These are phyloP conservation scores for Suillus variegatus DNA, from an alignment of 768 basidiomycete species.

Conservation along the genomic window DNA sequence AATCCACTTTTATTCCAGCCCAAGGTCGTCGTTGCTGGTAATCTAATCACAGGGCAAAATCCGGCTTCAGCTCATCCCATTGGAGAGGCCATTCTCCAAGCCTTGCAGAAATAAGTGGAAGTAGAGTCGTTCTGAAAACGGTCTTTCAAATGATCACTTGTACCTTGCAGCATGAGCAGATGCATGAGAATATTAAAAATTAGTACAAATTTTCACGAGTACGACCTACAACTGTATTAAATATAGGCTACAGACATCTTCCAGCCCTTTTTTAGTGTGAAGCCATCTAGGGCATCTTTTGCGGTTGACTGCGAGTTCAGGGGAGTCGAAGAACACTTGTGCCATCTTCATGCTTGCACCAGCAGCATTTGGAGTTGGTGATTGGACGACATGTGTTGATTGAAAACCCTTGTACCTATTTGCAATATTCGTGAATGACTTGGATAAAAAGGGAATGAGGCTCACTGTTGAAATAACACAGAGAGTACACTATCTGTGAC, in stretches of 20 bases:
- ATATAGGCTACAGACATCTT: conserved; percentile 79
- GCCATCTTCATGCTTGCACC: conserved; percentile 78
- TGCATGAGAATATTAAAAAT: conserved; percentile 2
- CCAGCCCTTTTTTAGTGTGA: conserved; percentile 85
- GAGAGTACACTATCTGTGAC: conserved; percentile 85
- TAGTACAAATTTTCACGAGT: conserved; percentile 13
- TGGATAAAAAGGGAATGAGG: conserved; percentile 22
- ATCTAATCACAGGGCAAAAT: conserved; percentile 74
- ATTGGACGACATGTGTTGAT: conserved; percentile 65
- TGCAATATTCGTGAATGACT: conserved; percentile 6
- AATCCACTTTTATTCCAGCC: conserved; percentile 14
- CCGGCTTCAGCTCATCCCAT: conserved; percentile 62
- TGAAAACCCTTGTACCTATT: conserved; percentile 83
- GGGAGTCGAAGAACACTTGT: conserved; percentile 74
- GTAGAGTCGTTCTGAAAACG: not conserved
- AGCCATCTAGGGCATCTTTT: conserved; percentile 82
- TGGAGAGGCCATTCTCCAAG: conserved; percentile 57
- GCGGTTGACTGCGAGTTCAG: conserved; percentile 76
- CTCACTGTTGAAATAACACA: conserved; percentile 91
- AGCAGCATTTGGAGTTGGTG: conserved; percentile 65
- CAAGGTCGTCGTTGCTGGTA: conserved; percentile 59
- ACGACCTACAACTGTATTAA: conserved; percentile 19
- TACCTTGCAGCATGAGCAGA: not conserved
- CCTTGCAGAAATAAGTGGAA: conserved; percentile 33
- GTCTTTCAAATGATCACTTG: not conserved